Conservation (phyloP, 805 yeast species). For the Candida berthetii region DNA sequence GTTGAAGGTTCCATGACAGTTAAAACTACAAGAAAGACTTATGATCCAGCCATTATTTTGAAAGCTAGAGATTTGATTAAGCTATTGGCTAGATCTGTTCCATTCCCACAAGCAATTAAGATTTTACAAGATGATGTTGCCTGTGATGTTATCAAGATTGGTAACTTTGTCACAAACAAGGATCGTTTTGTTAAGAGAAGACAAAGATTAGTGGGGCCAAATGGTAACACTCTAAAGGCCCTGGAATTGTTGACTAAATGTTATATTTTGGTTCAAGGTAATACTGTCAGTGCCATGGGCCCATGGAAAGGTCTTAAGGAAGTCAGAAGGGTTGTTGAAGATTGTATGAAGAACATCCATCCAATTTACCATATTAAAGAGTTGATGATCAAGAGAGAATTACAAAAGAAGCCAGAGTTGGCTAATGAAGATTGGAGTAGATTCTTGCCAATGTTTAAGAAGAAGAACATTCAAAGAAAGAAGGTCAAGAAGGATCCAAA, state of each 20-base stretch:
- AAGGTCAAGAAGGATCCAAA: constrained; percentile 62
- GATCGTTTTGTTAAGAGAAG: constrained; percentile 94
- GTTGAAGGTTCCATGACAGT: constrained; percentile 98
- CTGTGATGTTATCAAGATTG: constrained; percentile 94
- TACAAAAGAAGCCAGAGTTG: constrained; percentile 90
- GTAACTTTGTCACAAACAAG: constrained; percentile 80
- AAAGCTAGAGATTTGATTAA: constrained; percentile 95
- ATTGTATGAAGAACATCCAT: constrained; percentile 93
- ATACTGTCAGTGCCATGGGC: constrained; percentile 96
- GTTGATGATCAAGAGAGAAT: constrained; percentile 93
- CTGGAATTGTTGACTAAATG: constrained; percentile 92
- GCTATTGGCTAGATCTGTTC: constrained; percentile 91
- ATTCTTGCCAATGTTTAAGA: constrained; percentile 93
- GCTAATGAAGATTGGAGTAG: constrained; percentile 97
- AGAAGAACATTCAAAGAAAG: constrained; percentile 92
- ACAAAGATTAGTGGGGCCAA: constrained; percentile 94
- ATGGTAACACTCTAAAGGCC: constrained; percentile 94
- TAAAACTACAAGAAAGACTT: constrained; percentile 91
- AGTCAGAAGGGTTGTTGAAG: constrained; percentile 90
- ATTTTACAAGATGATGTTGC: constrained; percentile 89
- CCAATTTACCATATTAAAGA: constrained; percentile 98
- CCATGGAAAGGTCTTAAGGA: constrained; percentile 90
- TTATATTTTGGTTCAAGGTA: constrained; percentile 94
- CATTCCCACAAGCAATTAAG: constrained; percentile 93
- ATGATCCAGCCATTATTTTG: constrained; percentile 87